A percentile compares a stretch with the other conserved stretches of the same genome.
Conservation (phyloP, 2,329 filamentous ascomycete genomes). For the Pseudogymnoascus sp. region DNA sequence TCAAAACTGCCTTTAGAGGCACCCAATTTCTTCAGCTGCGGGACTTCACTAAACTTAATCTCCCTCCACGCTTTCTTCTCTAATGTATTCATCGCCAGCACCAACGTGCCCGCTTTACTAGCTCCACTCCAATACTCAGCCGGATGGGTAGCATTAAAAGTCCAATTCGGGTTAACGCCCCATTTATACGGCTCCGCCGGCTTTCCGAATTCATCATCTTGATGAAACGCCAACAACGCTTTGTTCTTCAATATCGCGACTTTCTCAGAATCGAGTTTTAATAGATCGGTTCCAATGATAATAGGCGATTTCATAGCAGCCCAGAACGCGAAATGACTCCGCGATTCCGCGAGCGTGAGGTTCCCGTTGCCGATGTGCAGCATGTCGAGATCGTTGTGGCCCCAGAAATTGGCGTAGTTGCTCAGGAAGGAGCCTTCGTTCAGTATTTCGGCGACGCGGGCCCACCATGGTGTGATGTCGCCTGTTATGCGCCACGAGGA, state of each 20-base stretch:
- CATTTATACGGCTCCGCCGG: constrained; percentile 39
- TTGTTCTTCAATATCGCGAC: constrained; percentile 24
- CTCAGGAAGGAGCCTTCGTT: constrained; percentile 44
- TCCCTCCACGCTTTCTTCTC: constrained; percentile 31
- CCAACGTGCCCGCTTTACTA: constrained; percentile 38
- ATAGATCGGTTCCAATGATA: constrained; percentile 24
- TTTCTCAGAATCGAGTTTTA: constrained; percentile 27
- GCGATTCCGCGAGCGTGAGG: constrained; percentile 38
- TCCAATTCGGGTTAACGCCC: constrained; percentile 45
- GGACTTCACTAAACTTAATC: constrained; percentile 39
- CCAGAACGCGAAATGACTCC: constrained; percentile 25
- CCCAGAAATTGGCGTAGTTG: constrained; percentile 42
- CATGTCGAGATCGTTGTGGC: constrained; percentile 39
- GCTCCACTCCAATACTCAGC: constrained; percentile 46
- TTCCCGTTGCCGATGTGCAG: constrained; percentile 24
- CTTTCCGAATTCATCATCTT: constrained; percentile 34
- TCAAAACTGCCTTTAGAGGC: constrained; percentile 28
- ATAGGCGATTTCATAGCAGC: constrained; percentile 24
- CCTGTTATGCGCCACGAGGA: constrained; percentile 37
- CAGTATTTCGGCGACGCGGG: constrained; percentile 35
- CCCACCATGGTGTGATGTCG: constrained; percentile 34
- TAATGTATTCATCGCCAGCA: constrained; percentile 42
- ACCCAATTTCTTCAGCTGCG: constrained; percentile 29
- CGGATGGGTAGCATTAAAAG: constrained; percentile 43
- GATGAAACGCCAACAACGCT: constrained; percentile 23